Evolutionary conservation across 1,284 basidiomycete genomes (phyloP).

Genomic region (Ceratobasidium theobromae): DNA sequence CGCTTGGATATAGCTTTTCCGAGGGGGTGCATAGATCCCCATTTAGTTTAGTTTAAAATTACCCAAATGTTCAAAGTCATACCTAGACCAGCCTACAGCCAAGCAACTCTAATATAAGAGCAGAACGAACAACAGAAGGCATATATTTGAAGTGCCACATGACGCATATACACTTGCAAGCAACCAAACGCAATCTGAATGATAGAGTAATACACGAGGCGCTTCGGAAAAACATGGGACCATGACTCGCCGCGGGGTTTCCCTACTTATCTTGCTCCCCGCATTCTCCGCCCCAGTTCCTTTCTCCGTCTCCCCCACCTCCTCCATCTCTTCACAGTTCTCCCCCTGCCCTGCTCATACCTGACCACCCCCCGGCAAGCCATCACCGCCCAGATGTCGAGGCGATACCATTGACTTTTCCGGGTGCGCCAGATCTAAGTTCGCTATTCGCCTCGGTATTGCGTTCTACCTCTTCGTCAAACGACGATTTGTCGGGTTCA

Average conservation of each 20-base stretch:
- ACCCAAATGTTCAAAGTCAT: background rate
- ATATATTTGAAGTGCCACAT: slow-evolving; percentile 14
- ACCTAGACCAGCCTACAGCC: background rate
- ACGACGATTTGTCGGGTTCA: slow-evolving; percentile 37
- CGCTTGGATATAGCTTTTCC: no score
- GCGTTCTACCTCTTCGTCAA: slow-evolving; percentile 28
- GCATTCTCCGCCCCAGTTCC: background rate
- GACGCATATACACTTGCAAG: slow-evolving; percentile 23
- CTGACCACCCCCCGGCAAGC: background rate
- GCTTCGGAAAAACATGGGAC: slow-evolving; percentile 16
- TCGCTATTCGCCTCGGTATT: slow-evolving; percentile 28
- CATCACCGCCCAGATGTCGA: slow-evolving; percentile 13
- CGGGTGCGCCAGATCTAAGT: background rate
- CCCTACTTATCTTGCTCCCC: slow-evolving; percentile 5
- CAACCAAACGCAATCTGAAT: slow-evolving; percentile 9
- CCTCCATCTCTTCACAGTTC: background rate
- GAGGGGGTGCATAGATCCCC: no score
- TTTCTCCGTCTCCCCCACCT: background rate
- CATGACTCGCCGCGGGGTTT: slow-evolving; percentile 3
- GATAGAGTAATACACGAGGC: slow-evolving; percentile 26
- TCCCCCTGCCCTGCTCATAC: background rate
- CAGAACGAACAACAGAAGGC: background rate
- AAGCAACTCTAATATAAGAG: background rate
- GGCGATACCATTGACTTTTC: slow-evolving; percentile 15
- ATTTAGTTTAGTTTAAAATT: no score